Conservation (phyloP, 495 filamentous ascomycete species). For the Parmelia sp. region DNA sequence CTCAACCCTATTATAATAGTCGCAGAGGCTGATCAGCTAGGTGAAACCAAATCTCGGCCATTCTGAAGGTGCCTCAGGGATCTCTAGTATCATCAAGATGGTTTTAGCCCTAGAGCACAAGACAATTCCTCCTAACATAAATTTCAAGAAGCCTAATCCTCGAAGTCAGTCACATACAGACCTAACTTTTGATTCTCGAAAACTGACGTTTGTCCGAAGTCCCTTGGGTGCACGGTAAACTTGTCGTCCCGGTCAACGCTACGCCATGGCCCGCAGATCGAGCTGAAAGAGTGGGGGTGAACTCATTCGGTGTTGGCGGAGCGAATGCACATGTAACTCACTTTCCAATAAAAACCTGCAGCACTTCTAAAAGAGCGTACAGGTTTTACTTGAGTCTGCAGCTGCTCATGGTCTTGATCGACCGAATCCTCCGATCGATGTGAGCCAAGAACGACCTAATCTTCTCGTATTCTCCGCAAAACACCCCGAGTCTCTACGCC, state of each 20-base stretch:
- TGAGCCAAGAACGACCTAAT: not conserved
- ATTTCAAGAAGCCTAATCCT: constrained; percentile 29
- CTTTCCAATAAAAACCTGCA: not conserved
- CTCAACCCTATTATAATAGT: not conserved
- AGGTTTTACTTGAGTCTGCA: constrained; percentile 17
- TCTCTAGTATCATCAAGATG: constrained; percentile 25
- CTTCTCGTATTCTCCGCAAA: constrained; percentile 25
- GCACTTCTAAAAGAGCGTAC: not conserved
- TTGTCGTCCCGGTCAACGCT: constrained; percentile 25
- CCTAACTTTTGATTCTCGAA: not conserved
- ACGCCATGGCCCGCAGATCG: constrained; percentile 31
- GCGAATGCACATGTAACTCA: constrained; percentile 29
- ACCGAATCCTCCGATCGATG: not conserved
- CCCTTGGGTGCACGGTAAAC: not conserved
- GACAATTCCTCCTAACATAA: constrained; percentile 28
- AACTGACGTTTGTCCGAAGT: not conserved
- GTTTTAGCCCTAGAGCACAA: constrained; percentile 24
- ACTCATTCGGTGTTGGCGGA: constrained; percentile 34
- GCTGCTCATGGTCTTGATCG: constrained; percentile 11
- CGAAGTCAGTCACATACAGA: not conserved
- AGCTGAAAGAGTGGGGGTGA: constrained; percentile 29
- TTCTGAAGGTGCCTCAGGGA: constrained; percentile 38
- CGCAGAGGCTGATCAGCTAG: constrained; percentile 20
- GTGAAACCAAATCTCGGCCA: constrained; percentile 47
- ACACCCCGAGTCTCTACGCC: constrained; percentile 20